Evolutionary conservation across 2,329 filamentous ascomycete genomes (phyloP).

Genomic region (Fusarium denticulatum): DNA sequence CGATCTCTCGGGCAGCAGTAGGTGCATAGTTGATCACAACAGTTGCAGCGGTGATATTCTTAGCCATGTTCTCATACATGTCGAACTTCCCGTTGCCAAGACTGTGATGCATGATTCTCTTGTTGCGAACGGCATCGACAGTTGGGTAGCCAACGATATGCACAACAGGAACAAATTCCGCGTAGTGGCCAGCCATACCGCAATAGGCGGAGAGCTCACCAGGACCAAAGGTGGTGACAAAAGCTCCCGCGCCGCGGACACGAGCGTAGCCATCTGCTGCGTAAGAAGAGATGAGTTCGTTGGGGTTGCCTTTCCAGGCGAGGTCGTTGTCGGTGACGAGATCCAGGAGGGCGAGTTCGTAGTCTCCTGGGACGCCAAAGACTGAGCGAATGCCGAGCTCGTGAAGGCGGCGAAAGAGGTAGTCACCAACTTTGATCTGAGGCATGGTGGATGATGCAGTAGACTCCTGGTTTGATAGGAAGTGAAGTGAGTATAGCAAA

Average conservation of each 20-base stretch:
- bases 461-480: neutral
- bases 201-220: neutral
- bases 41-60: neutral
- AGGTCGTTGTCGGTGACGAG: neutral
- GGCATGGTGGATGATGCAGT: neutral
- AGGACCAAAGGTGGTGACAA: neutral
- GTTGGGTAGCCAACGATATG: neutral
- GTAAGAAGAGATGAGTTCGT: neutral
- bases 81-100: neutral
- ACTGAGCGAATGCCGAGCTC: neutral
- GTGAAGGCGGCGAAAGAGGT: slow-evolving; percentile 2
- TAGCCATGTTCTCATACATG: slow-evolving; percentile 1
- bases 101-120: slow-evolving; percentile 2
- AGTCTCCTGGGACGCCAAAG: neutral
- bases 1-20: neutral
- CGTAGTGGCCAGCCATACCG: neutral
- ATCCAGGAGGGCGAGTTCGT: neutral
- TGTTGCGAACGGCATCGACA: neutral
- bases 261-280: neutral
- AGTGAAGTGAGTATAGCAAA: neutral
- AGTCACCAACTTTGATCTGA: neutral
- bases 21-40: neutral
- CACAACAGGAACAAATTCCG: neutral
- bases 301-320: neutral
- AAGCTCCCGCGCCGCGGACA: neutral